Conservation (phyloP, 148 eudicot species). For the Pharnaceum exiguum region DNA sequence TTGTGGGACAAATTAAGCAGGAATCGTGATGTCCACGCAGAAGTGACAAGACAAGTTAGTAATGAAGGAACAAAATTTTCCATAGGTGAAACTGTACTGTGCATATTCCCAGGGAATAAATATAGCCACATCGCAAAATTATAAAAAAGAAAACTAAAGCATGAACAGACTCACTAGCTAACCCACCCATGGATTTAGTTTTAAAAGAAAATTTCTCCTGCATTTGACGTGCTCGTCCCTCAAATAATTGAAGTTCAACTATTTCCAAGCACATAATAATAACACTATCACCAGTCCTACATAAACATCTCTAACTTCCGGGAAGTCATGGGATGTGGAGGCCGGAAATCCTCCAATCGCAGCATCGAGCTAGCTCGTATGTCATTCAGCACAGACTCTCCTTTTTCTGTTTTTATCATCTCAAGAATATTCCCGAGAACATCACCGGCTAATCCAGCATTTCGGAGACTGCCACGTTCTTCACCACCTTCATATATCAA, state of each 20-base stretch:
- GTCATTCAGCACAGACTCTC: conserved; percentile 51
- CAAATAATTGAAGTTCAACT: conserved; percentile 11
- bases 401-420: conserved; percentile 47
- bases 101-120: too few relatives aligned
- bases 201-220: background rate
- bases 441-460: conserved; percentile 71
- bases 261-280: conserved; percentile 17
- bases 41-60: too few relatives aligned
- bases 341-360: conserved; percentile 54
- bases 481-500: conserved; percentile 72
- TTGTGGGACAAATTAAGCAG: too few relatives aligned
- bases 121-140: too few relatives aligned
- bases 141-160: too few relatives aligned
- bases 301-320: conserved; percentile 73
- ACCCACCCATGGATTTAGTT: conserved; percentile 16
- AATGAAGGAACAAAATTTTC: too few relatives aligned
- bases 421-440: conserved; percentile 68
- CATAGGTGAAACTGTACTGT: too few relatives aligned
- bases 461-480: conserved; percentile 57
- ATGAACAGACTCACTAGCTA: conserved; percentile 1
- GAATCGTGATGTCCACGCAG: too few relatives aligned
- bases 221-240: conserved; percentile 7
- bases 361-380: conserved; percentile 36
- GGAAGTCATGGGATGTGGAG: conserved; percentile 47
- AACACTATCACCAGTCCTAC: conserved; percentile 22